A percentile compares a stretch with the other conserved stretches of the same genome.
These are phyloP conservation scores for Silene latifolia DNA, from an alignment of 148 eudicot species.

Conservation along the genomic window DNA sequence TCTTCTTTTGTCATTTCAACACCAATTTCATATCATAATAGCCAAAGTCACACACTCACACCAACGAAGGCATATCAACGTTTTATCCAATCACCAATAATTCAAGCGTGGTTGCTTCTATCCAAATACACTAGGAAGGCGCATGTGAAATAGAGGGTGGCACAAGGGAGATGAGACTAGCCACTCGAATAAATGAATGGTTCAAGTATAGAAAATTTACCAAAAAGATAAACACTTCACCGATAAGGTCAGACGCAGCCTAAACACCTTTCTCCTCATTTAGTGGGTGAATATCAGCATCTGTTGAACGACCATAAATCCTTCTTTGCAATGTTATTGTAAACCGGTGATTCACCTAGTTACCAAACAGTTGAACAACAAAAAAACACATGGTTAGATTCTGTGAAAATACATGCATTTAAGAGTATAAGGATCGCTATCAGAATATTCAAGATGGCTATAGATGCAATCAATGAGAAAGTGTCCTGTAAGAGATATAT, in stretches of 20 bases:
- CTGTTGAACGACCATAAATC: conserved; percentile 85
- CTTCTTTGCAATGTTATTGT: conserved; percentile 81
- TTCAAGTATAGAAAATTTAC: conserved; percentile 35
- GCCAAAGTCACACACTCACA: neutral
- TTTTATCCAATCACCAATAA: neutral
- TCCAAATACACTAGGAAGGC: neutral
- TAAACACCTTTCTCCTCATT: conserved; percentile 93
- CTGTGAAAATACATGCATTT: neutral
- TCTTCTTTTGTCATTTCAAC: neutral
- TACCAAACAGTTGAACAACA: conserved; percentile 10
- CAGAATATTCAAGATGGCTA: neutral
- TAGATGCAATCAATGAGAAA: neutral
- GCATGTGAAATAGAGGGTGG: neutral
- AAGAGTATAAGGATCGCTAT: neutral
- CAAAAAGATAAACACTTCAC: conserved; percentile 81
- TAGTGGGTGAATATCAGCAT: conserved; percentile 83
- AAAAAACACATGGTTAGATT: neutral
- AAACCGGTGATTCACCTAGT: conserved; percentile 74
- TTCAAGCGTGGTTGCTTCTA: neutral
- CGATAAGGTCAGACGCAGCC: conserved; percentile 80
- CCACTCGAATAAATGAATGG: neutral
- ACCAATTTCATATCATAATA: neutral
- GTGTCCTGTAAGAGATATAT: neutral
- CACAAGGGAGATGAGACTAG: neutral
- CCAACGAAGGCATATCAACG: neutral